Base-by-base conservation (phyloP, 2,329 filamentous ascomycete genomes). In the Diaporthe caulivora region DNA sequence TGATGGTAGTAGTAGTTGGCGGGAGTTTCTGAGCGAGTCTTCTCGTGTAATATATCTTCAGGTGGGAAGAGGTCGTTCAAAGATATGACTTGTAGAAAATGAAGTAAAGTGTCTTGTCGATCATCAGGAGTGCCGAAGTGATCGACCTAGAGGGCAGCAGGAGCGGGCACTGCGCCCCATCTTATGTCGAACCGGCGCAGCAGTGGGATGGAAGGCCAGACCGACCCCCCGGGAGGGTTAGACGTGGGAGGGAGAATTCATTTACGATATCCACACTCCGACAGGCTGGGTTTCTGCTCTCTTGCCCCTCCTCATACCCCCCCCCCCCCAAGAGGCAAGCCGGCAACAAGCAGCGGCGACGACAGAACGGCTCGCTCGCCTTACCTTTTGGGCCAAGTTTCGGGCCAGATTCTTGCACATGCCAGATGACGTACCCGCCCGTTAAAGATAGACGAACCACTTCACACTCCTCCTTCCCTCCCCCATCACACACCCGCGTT, bases 341-440 rank as follows among this genome's bases (percentile, higher is more conserved):
- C n/a, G n/a, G n/a, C n/a, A 15, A n/a, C n/a, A 24, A 29, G 21
- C 21, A 26, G 24, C 37, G 37, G 13, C 37, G 37, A 40, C 37
- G 15, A 31, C 31, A 64, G 49, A n/a, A 44, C 0, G 26, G 42
- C 42, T 37, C 40, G 42, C 37, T 29, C 26, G 42, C 37, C 67
- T 37, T 21, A 13, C 34, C 24, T 34, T 49, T 37, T 37, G 51
- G 51, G 37, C 51, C 37, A 70, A 37, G 10, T 34, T 24, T 49
- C 18, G 40, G 37, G 13, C 37, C 37, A 42, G 21, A n/a, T 37
- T 37, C 29, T 40, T 70, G 31, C 68, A 60, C 68, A 70, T 60
- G 54, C 53, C 68, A 60, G 11, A 70, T 70, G 68, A 70, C 68
- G 54, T 70, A 60, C 60, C 51, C 68, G 9, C 9, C n/a, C 26